Evolutionary conservation across 1,284 basidiomycete species (phyloP).

Genomic region (Papiliotrema flavescens): DNA sequence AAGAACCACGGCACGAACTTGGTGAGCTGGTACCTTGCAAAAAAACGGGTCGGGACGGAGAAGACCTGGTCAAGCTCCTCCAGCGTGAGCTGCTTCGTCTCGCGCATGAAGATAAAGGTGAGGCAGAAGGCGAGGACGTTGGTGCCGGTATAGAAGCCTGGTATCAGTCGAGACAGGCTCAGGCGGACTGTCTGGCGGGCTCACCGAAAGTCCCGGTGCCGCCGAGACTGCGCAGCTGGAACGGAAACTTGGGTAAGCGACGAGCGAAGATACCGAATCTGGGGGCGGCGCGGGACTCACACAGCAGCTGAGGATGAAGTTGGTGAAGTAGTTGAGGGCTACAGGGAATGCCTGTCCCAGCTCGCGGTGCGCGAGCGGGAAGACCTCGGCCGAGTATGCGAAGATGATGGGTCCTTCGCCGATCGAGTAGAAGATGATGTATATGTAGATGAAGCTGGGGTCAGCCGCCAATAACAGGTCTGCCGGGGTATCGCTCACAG

Average conservation of each 20-base stretch:
- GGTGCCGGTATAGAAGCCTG: constrained; percentile 56
- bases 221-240: constrained; percentile 52
- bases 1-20: constrained; percentile 9
- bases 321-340: constrained; percentile 16
- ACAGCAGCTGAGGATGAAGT: constrained; percentile 61
- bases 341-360: constrained; percentile 54
- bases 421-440: constrained; percentile 24
- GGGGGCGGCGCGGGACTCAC: no score
- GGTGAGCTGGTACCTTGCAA: constrained; percentile 59
- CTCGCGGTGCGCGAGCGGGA: constrained; percentile 52
- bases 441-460: constrained; percentile 50
- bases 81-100: neutral
- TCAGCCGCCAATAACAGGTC: no score
- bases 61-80: neutral
- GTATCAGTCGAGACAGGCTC: no score
- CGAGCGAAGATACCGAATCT: no score
- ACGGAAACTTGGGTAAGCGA: constrained; percentile 59
- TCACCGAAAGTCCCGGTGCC: constrained; percentile 51
- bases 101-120: constrained; percentile 55
- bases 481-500: no score
- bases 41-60: constrained; percentile 57
- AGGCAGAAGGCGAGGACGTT: constrained; percentile 58
- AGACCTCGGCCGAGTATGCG: constrained; percentile 52
- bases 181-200: no score
- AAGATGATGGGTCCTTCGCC: constrained; percentile 79